phyloP scores from a whole-genome alignment of 345 rosid genomes.

The Rhizophora apiculata region DNA sequence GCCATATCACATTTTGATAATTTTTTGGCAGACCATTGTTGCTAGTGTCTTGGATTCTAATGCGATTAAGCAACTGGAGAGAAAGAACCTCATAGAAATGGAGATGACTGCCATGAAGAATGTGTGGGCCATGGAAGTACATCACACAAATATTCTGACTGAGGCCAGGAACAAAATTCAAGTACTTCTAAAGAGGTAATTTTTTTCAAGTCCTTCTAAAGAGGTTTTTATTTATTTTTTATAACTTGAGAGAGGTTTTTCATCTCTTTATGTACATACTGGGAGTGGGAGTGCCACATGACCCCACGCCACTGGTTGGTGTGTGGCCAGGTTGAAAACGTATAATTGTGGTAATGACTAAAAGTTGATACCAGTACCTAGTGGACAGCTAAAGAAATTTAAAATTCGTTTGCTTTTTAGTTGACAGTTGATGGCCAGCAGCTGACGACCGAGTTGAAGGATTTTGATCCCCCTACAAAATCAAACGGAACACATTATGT shows the following conservation, averaged over 20 bases:
- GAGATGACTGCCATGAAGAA: slow-evolving; percentile 41
- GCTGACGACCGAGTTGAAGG: too few species aligned
- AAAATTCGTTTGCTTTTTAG: too few species aligned
- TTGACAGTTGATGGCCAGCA: too few species aligned
- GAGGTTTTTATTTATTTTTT: too few species aligned
- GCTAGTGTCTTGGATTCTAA: slow-evolving; percentile 43
- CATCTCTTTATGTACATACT: background rate
- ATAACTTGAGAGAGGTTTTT: too few species aligned
- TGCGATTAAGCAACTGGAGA: slow-evolving; percentile 40
- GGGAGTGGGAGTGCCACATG: background rate
- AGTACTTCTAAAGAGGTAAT: slow-evolving; percentile 36
- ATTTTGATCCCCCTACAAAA: too few species aligned
- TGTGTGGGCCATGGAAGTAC: slow-evolving; percentile 63
- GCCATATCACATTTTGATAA: slow-evolving; percentile 4
- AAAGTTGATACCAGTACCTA: too few species aligned
- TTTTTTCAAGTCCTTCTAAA: background rate
- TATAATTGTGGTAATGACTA: too few species aligned
- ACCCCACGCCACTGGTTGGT: too few species aligned
- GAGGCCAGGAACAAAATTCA: slow-evolving; percentile 53
- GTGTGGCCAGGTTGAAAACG: too few species aligned
- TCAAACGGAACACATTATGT: too few species aligned
- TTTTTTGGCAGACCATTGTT: slow-evolving; percentile 49
- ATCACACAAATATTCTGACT: slow-evolving; percentile 33
- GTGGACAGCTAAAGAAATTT: too few species aligned
- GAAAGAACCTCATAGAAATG: slow-evolving; percentile 41